Base-by-base conservation (phyloP, 2,329 filamentous ascomycete genomes). In the Fusarium hainanense region DNA sequence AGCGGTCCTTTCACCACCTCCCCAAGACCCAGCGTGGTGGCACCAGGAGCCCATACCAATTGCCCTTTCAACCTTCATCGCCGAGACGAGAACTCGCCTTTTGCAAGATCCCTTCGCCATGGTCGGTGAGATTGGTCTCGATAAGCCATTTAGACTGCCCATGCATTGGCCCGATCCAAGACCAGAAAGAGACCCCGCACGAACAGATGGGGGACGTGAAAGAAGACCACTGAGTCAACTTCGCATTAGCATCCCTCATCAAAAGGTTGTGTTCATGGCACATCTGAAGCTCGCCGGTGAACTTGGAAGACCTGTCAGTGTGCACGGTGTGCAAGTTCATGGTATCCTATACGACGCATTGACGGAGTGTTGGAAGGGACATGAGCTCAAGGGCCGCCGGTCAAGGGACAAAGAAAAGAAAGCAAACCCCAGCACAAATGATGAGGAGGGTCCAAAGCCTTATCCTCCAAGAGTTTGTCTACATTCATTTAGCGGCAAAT, bases 401-500 rank as follows among this genome's bases (percentile, higher is more conserved):
- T 63, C 84, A 82, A 66, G 57, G 4, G 54, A 63, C 7, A 69
- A 58, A 51, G 54, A 48, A 16, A 74, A 8, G 62, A 76, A 11
- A 44, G 70, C 48, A 12, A 65, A 54, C 2, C 16, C 6, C 0
- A 25, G 62, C 8, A 3, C 25, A 0, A 83, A 44, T 86, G 5
- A 28, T 0, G 14, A 20, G 1, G 2, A 21, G 0, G 4, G 0
- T 0, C 2, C 21, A 1, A 72, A 73, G 1, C 91, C 1, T 0
- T 97, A 90, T 72, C 93, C 94, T 5, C 93, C 93, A 1, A 85
- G 93, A 6, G 90, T 98, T 72, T 98, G 94, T 75, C 87, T 98
- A 63, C 94, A 98, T 78, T 97, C 94, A 0, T 98, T 93, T 78
- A 95, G 92, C 27, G 94, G 93, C 0, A 87, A 91, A 4, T 84